Evolutionary conservation across 163 green algal species (phyloP), one percentile per base, ranked within the genome.

Genomic region (Volvox carteri): DNA sequence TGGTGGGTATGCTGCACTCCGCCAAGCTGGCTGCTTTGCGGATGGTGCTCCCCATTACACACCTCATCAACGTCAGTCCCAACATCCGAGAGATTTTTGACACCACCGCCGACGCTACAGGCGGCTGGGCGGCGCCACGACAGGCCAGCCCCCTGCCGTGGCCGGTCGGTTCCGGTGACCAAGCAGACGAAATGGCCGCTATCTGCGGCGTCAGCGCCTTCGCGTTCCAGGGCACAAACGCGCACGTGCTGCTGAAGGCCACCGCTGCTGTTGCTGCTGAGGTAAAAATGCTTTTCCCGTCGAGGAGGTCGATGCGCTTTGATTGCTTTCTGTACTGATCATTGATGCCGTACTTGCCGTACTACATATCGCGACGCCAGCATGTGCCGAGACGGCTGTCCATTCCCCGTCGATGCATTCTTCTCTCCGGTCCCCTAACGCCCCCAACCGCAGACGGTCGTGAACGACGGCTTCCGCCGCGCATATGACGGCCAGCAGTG

Each of bases 221-320:
- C 93, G 95, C 95, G 4, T 98, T 96, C 88, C 95, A 96, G 88
- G 95, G 95, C 21, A 97, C 95, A 4, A 97, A 97, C 93, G 94
- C 95, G 2, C 95, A 97, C 39, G 88, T 95, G 21, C 62, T 97
- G 41, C 46, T 96, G 42, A 35, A 73, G 65, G 28, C 70, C 5
- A 30, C 19, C 54, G 50, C n/a, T n/a, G n/a, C n/a, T n/a, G n/a
- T n/a, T n/a, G n/a, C n/a, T n/a, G n/a, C n/a, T n/a, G n/a, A n/a
- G n/a, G n/a, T n/a, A n/a, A n/a, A n/a, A n/a, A n/a, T n/a, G n/a
- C n/a, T n/a, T n/a, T n/a, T n/a, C n/a, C n/a, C n/a, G n/a, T n/a
- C n/a, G n/a, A n/a, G n/a, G n/a, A n/a, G n/a, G n/a, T n/a, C n/a
- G n/a, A n/a, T n/a, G n/a, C n/a, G n/a, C n/a, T n/a, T n/a, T n/a